Conservation (phyloP, 768 basidiomycete species). For the Sarcomyxa edulis region DNA sequence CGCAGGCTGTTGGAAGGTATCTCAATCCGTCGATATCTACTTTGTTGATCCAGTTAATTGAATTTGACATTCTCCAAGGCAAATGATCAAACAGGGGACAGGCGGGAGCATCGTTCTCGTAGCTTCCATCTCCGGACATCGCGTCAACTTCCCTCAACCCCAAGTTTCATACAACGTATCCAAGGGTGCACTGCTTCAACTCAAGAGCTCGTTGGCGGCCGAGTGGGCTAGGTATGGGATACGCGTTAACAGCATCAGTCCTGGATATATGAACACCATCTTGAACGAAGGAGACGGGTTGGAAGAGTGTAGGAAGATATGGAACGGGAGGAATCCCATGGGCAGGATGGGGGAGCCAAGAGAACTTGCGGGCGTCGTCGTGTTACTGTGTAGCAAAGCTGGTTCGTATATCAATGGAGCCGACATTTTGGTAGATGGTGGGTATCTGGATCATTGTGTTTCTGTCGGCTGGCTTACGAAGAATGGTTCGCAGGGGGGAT, state of each 20-base stretch:
- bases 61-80: conserved; percentile 16
- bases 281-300: conserved; percentile 35
- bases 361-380: conserved; percentile 32
- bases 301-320: too few species aligned
- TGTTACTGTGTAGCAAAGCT: conserved; percentile 36
- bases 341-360: conserved; percentile 33
- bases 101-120: conserved; percentile 37
- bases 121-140: conserved; percentile 38
- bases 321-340: conserved; percentile 22
- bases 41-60: background rate
- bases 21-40: too few species aligned
- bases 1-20: conserved; percentile 34
- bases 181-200: conserved; percentile 33
- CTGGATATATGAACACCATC: conserved; percentile 40
- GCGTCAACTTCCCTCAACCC: conserved; percentile 35
- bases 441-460: too few species aligned
- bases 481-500: too few species aligned
- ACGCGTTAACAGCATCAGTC: conserved; percentile 36
- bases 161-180: conserved; percentile 37
- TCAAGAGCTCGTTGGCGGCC: conserved; percentile 32
- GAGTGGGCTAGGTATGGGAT: conserved; percentile 38
- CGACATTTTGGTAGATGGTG: conserved; percentile 38
- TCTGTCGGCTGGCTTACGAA: too few species aligned
- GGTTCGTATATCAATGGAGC: conserved; percentile 39
- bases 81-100: conserved; percentile 36